Base-by-base conservation (phyloP, 2,329 filamentous ascomycete genomes). In the Exserohilum turcica region DNA sequence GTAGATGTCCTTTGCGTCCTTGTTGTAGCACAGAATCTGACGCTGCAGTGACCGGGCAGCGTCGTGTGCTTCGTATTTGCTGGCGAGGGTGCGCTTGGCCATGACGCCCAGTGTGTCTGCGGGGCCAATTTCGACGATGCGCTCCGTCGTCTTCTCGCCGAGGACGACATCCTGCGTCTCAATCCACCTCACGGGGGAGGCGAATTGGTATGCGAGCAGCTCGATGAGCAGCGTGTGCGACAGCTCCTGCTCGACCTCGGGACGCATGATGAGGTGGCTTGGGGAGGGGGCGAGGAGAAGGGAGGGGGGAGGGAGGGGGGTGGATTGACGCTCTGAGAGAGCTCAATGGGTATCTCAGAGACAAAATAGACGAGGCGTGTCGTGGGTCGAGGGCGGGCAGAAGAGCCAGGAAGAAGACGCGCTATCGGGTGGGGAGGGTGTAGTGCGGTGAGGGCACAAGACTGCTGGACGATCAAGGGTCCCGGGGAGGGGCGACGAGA, bases 151-250 rank as follows among this genome's bases (percentile, higher is more conserved):
- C 80, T 96, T 94, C 78, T 97, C 92, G 62, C 89, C 93, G 67
- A 99, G 89, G 72, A 99, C 94, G 68, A 99, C 94, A 93, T 99
- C 94, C 80, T 99, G 94, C 49, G 94, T 99, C 80, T 99, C 94
- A 78, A 99, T 99, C 94, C 94, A 99, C 87, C 94, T 88, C 68
- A 99, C 94, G 44, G 94, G 94, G 48, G 93, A 97, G 70, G 94
- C 94, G 78, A 99, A 99, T 77, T 99, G 94, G 79, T 97, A 99
- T 82, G 94, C 94, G 67, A 99, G 87, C 62, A 99, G 90, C 87
- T 99, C 94, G 64, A 99, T 91, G 75, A 99, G 90, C 79, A 99
- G 86, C 66, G 93, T 97, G 79, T 99, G 93, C 74, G 94, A 90
- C 78, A 99, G 90, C 83, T 99, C 94, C 80, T 99, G 94, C 87